These are phyloP conservation scores for Daedaleopsis nitida DNA, from an alignment of 768 basidiomycete species.

Conservation along the genomic window DNA sequence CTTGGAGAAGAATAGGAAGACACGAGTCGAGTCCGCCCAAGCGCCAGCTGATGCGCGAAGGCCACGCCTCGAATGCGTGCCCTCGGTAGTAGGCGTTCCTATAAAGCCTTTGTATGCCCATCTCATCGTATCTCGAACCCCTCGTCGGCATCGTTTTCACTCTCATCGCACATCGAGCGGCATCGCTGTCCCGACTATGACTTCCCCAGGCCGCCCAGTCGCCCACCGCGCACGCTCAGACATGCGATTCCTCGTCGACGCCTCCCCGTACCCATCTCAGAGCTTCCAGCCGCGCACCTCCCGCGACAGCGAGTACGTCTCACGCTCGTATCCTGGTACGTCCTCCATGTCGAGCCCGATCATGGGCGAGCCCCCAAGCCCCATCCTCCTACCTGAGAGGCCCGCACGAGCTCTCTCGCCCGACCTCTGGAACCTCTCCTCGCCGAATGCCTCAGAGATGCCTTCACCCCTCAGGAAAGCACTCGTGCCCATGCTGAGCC, in stretches of 20 bases:
- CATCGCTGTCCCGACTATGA: constrained; percentile 1
- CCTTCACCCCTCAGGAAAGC: constrained; percentile 18
- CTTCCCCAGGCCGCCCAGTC: constrained; percentile 9
- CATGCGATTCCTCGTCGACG: constrained; percentile 14
- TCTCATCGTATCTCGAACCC: constrained; percentile 12
- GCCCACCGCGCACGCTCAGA: constrained; percentile 16
- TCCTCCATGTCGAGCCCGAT: constrained; percentile 9
- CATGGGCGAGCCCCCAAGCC: constrained; percentile 14
- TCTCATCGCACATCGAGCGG: neutral
- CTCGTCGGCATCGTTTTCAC: neutral
- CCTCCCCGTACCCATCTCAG: constrained; percentile 1
- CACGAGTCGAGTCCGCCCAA: constrained; percentile 3
- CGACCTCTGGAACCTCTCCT: constrained; percentile 19
- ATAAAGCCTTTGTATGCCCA: constrained; percentile 11
- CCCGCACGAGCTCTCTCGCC: constrained; percentile 15
- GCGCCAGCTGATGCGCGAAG: constrained; percentile 17
- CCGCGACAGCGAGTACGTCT: constrained; percentile 13
- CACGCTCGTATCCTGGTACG: constrained; percentile 18
- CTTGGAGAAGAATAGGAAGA: constrained; percentile 1
- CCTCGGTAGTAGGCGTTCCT: constrained; percentile 14
- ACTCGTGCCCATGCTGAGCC: constrained; percentile 15
- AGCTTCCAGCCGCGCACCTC: neutral
- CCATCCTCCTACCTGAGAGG: constrained; percentile 14
- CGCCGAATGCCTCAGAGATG: constrained; percentile 17
- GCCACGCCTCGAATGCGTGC: constrained; percentile 18